Percentiles rank a stretch among this genome's conserved stretches.
Evolutionary conservation across 140 eudicot genomes (phyloP).

Genomic region (Anethum foeniculum): DNA sequence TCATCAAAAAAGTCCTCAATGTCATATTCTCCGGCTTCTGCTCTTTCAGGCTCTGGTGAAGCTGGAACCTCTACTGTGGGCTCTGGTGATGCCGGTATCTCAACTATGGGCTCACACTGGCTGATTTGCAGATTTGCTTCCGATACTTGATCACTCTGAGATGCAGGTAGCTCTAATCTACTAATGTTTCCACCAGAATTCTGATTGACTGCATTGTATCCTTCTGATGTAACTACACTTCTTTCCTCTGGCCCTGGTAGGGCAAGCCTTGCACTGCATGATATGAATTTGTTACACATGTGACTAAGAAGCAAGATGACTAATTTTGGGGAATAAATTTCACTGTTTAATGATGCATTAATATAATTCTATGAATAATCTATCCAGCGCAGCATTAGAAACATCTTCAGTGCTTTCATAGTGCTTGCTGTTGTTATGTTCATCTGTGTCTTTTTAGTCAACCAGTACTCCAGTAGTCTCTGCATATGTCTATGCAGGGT

Average conservation of each 20-base stretch:
- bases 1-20: slow-evolving; percentile 65
- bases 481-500: background rate
- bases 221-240: slow-evolving; percentile 40
- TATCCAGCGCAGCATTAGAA: background rate
- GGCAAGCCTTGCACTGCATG: slow-evolving; percentile 79
- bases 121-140: slow-evolving; percentile 21
- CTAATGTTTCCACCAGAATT: slow-evolving; percentile 26
- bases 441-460: background rate
- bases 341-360: background rate
- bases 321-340: background rate
- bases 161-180: slow-evolving; percentile 42
- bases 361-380: background rate
- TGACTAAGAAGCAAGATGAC: background rate
- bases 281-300: slow-evolving; percentile 15
- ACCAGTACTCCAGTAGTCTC: background rate
- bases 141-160: slow-evolving; percentile 32
- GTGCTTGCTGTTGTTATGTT: background rate
- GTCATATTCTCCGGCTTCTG: slow-evolving; percentile 40
- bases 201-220: slow-evolving; percentile 29
- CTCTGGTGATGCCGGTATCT: slow-evolving; percentile 62
- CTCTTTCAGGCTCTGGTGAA: slow-evolving; percentile 65
- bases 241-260: slow-evolving; percentile 83
- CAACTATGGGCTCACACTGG: slow-evolving; percentile 46
- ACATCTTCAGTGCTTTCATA: background rate
- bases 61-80: slow-evolving; percentile 65